A percentile compares a stretch with the other conserved stretches of the same genome.
Evolutionary conservation across 257 asterid genomes (phyloP).

Genomic region (Cordia subcordata): DNA sequence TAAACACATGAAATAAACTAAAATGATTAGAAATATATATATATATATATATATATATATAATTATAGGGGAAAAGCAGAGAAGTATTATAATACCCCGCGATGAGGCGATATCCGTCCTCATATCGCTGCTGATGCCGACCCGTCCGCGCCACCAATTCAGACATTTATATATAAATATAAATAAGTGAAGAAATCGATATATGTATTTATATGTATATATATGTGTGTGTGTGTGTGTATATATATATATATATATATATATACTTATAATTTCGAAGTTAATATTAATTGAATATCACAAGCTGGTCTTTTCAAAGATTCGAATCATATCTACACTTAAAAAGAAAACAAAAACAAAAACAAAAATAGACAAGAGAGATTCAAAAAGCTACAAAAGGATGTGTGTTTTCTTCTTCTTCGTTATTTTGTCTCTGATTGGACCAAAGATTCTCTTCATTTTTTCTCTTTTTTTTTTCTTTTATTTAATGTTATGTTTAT

Average conservation of each 20-base stretch:
- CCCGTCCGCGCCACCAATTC: conserved; percentile 41
- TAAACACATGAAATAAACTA: not conserved
- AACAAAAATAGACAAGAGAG: too few species aligned
- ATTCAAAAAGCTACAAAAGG: too few species aligned
- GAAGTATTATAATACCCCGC: conserved; percentile 22
- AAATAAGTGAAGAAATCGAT: too few species aligned
- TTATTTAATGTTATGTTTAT: not conserved
- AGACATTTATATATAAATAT: conserved; percentile 10
- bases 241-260: too few species aligned
- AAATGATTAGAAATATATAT: not conserved
- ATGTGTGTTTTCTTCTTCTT: not conserved
- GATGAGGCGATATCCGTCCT: conserved; percentile 37
- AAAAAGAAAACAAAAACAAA: too few species aligned
- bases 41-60: not conserved
- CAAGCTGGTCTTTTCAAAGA: not conserved
- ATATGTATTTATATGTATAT: too few species aligned
- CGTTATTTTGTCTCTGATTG: not conserved
- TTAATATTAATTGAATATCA: not conserved
- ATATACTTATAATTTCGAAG: too few species aligned
- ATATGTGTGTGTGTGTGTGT: not conserved
- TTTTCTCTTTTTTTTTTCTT: too few species aligned
- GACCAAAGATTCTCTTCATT: not conserved
- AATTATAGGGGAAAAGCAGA: not conserved
- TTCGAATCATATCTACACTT: not conserved
- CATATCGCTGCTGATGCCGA: conserved; percentile 40